Evolutionary conservation across 2,329 filamentous ascomycete species (phyloP), one percentile per base, ranked within the genome.

Genomic region (Aspergillus persii): DNA sequence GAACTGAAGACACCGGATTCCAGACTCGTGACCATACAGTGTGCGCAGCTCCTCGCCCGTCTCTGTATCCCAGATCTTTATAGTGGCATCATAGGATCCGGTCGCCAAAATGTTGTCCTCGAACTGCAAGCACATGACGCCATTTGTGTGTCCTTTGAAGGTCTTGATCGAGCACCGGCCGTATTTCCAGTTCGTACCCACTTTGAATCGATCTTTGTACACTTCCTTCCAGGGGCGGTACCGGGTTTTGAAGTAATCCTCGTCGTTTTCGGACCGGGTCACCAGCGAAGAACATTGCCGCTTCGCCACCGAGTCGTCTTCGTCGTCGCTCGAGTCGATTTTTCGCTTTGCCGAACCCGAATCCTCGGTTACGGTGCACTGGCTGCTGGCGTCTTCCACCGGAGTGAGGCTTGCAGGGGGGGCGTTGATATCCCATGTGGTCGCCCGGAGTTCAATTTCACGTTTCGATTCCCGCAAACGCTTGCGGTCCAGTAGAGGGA

Each of bases 111-210:
- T 90, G 66, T 91, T 91, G 65, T 98, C 93, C 66, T 96, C 91
- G 62, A 99, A 88, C 68, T 89, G 87, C 46, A 89, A 75, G 66
- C 86, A 88, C 84, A 89, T 95, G 60, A 95, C 87, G 44, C 94
- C 94, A 71, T 97, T 97, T 9, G 86, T 88, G 75, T 98, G 89
- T 1, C 93, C 94, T 66, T 88, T 89, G 75, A 99, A 92, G 11
- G 90, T 86, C 71, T 89, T 92, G 66, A 91, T 89, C 6, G 88
- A 88, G 77, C 89, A 98, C 41, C 94, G 87, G 3, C 95, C 94
- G 64, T 96, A 92, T 74, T 96, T 96, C 95, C 95, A 99, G 74
- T 98, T 98, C 61, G 89, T 95, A 54, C 95, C 94, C 51, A 99
- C 92, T 74, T 94, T 95, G 82, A 94, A 98, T 15, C 91, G 86